Percentiles rank a stretch among this genome's conserved stretches.
These are phyloP conservation scores for Saccharomyces jurei DNA, from an alignment of 805 yeast species.

Conservation along the genomic window DNA sequence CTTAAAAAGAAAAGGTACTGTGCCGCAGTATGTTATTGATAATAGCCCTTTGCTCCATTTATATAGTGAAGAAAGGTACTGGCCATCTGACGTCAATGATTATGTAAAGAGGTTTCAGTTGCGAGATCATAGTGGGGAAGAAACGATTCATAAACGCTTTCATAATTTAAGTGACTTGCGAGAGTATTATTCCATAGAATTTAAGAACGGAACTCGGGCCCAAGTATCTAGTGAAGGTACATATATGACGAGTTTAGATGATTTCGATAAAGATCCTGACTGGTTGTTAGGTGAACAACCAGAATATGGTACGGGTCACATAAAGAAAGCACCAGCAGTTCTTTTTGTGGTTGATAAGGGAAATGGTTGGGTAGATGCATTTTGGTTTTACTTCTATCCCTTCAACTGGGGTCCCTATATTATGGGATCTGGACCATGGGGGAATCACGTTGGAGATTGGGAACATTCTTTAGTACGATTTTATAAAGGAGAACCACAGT, in stretches of 20 bases:
- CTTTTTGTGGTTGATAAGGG: conserved; percentile 85
- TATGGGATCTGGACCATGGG: conserved; percentile 96
- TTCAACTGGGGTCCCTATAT: conserved; percentile 94
- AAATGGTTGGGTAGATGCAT: conserved; percentile 90
- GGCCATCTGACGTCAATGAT: conserved; percentile 72
- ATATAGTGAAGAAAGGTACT: conserved; percentile 77
- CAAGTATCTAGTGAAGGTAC: conserved; percentile 31
- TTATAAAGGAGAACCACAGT: conserved; percentile 67
- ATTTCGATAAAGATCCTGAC: conserved; percentile 64
- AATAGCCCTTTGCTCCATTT: conserved; percentile 72
- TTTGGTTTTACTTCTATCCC: conserved; percentile 92
- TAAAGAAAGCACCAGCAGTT: conserved; percentile 70
- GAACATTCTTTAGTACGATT: conserved; percentile 88
- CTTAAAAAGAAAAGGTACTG: conserved; percentile 29
- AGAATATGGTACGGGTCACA: conserved; percentile 59
- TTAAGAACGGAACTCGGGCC: conserved; percentile 5
- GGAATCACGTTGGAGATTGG: conserved; percentile 98
- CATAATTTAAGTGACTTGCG: conserved; percentile 24
- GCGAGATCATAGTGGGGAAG: conserved; percentile 39
- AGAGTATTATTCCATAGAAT: conserved; percentile 3
- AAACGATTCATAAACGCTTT: conserved; percentile 19
- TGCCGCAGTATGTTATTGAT: conserved; percentile 55
- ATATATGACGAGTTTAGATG: conserved; percentile 58
- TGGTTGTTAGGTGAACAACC: conserved; percentile 86
- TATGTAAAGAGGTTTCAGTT: conserved; percentile 62